phyloP scores from a whole-genome alignment of 352 stramenopile species.

The Pythium phragmiticola region DNA sequence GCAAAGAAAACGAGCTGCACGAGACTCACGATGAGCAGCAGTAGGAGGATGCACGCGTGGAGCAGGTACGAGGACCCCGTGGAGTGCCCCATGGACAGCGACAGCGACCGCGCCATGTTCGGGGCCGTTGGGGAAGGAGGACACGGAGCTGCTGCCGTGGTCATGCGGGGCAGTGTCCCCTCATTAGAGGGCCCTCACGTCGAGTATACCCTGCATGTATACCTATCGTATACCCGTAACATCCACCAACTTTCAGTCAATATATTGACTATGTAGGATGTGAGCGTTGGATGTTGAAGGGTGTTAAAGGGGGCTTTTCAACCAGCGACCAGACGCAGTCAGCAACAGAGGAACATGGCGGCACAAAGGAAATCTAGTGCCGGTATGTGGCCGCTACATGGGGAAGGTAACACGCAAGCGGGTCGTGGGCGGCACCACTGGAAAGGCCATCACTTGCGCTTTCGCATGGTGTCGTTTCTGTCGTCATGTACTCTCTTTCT shows the following conservation, averaged over 20 bases:
- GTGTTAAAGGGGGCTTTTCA: slow-evolving; percentile 7
- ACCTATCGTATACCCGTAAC: not conserved
- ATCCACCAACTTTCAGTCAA: not conserved
- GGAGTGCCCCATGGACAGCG: slow-evolving; percentile 36
- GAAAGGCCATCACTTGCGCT: not conserved
- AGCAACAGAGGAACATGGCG: slow-evolving; percentile 18
- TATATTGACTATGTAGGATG: not conserved
- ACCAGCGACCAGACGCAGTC: not conserved
- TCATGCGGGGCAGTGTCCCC: not conserved
- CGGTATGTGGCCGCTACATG: slow-evolving; percentile 7
- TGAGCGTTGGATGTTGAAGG: slow-evolving; percentile 8
- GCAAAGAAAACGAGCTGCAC: slow-evolving; percentile 75
- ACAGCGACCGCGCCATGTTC: slow-evolving; percentile 11
- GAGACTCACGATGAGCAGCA: slow-evolving; percentile 71
- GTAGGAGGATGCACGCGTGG: slow-evolving; percentile 64
- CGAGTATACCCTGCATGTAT: not conserved
- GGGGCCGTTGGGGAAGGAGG: slow-evolving; percentile 1
- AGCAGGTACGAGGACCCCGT: slow-evolving; percentile 60
- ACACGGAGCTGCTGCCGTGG: not conserved
- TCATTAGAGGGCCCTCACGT: slow-evolving; percentile 6
- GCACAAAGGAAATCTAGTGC: slow-evolving; percentile 3
- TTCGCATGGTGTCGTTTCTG: slow-evolving; percentile 15
- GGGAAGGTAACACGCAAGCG: not conserved
- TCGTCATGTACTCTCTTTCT: slow-evolving; percentile 11
- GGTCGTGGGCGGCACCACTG: not conserved